Base-by-base conservation (phyloP, 768 basidiomycete species). In the Amylocystis lapponica region DNA sequence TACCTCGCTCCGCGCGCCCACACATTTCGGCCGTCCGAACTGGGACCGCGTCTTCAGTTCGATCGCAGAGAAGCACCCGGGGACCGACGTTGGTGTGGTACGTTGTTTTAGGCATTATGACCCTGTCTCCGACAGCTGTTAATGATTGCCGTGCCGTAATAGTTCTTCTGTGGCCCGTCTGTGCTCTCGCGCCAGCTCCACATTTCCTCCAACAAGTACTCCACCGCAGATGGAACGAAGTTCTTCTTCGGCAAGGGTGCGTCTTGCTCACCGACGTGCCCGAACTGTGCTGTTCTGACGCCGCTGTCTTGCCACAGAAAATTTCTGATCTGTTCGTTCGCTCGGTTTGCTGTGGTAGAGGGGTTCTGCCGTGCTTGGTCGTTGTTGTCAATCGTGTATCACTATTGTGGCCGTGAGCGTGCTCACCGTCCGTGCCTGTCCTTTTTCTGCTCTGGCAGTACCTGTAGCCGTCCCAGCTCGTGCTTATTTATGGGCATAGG, bases 201-300 rank as follows among this genome's bases (percentile, higher is more conserved):
- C 59, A 61, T 71, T 41, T 83, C 83, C 79, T 80, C 71, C 49
- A 95, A 93, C 74, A 87, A 87, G 65, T 89, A 87, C 64, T 91
- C 90, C 14, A 71, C 73, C 29, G 78, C 86, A 14, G 74, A 76
- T 26, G 78, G 79, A n/a, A 86, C 87, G 1, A 69, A 84, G 41
- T 95, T 94, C 76, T 87, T 86, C 74, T 95, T 84, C 50, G 88
- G 90, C 36, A 94, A 94, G 64, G 91, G 85, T 84, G 49, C 27
- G 78, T 60, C 14, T 36, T 12, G n/a, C 33, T 22, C 23, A 22
- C 20, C 25, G 26, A 12, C 34, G 21, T 22, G 3, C 5, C 5
- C 20, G n/a, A 4, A 1, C 3, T 11, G 20, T 26, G 41, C 43
- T 47, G 38, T 40, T 27, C 17, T 27, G 9, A 16, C 27, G 19